Conservation (phyloP, 2,329 filamentous ascomycete genomes). For the Fonsecaea multimorphosa region DNA sequence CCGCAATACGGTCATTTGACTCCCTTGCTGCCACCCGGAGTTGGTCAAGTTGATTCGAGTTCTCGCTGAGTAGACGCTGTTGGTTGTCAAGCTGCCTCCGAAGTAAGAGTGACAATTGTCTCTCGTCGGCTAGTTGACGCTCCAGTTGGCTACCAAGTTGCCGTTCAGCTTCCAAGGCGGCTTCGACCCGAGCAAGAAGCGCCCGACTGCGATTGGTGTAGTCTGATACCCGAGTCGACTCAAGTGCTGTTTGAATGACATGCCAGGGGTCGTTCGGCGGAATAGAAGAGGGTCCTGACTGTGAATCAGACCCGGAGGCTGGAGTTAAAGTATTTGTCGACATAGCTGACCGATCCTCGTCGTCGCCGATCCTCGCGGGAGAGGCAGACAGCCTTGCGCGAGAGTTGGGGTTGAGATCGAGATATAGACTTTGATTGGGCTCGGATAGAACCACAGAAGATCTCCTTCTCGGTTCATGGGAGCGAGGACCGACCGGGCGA, state of each 20-base stretch:
- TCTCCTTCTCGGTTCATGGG: conserved; percentile 47
- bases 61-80: conserved; percentile 31
- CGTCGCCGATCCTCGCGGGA: conserved; percentile 47
- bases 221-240: conserved; percentile 29
- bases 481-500: conserved; percentile 4
- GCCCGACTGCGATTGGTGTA: conserved; percentile 20
- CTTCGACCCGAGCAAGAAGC: conserved; percentile 34
- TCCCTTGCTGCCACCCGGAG: conserved; percentile 25
- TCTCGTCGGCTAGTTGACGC: conserved; percentile 36
- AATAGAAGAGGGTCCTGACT: conserved; percentile 23
- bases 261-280: conserved; percentile 37
- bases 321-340: conserved; percentile 26
- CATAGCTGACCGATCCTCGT: conserved; percentile 30
- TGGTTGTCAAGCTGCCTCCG: conserved; percentile 37
- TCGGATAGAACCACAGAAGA: conserved; percentile 52
- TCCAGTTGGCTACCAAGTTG: conserved; percentile 36
- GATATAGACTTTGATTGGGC: conserved; percentile 39
- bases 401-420: conserved; percentile 44
- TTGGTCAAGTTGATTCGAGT: conserved; percentile 21
- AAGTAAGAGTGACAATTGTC: conserved; percentile 34
- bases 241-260: conserved; percentile 36
- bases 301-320: conserved; percentile 13
- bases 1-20: conserved; percentile 23
- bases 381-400: conserved; percentile 51
- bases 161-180: conserved; percentile 36